Percentiles rank a stretch among this genome's conserved stretches.
phyloP scores from a whole-genome alignment of 352 stramenopile species.

The Pythium dissimile region DNA sequence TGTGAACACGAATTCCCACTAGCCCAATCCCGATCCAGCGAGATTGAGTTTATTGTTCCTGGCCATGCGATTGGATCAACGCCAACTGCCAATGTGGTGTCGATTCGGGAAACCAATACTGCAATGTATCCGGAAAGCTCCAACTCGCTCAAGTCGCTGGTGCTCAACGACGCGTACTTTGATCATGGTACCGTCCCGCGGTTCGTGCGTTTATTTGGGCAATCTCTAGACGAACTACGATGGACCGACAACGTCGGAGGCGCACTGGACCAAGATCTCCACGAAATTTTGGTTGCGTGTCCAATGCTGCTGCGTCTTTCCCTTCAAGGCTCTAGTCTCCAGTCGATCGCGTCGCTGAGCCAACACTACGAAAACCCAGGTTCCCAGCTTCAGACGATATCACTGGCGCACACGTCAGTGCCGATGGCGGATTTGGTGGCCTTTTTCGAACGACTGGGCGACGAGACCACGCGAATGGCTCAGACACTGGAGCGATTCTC shows the following conservation, averaged over 20 bases:
- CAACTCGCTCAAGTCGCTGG: background rate
- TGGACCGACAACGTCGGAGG: slow-evolving; percentile 1
- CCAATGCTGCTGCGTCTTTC: background rate
- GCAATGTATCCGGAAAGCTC: background rate
- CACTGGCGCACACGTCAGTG: background rate
- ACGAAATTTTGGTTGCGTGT: background rate
- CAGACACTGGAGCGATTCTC: background rate
- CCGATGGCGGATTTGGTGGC: background rate
- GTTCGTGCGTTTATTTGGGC: background rate
- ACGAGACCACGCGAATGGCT: background rate
- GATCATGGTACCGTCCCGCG: background rate
- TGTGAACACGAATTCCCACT: background rate
- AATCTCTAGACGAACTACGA: background rate
- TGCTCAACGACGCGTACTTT: slow-evolving; percentile 1
- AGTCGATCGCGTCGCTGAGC: background rate
- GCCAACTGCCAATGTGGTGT: background rate
- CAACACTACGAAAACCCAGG: background rate
- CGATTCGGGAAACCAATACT: background rate
- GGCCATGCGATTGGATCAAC: slow-evolving; percentile 4
- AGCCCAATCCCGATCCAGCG: background rate
- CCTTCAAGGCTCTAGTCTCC: slow-evolving; percentile 1
- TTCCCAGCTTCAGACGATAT: background rate
- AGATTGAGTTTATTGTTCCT: background rate
- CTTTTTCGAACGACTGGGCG: background rate
- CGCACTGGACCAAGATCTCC: background rate